Evolutionary conservation across 257 asterid genomes (phyloP).

Genomic region (Parsonsia alboflavescens): DNA sequence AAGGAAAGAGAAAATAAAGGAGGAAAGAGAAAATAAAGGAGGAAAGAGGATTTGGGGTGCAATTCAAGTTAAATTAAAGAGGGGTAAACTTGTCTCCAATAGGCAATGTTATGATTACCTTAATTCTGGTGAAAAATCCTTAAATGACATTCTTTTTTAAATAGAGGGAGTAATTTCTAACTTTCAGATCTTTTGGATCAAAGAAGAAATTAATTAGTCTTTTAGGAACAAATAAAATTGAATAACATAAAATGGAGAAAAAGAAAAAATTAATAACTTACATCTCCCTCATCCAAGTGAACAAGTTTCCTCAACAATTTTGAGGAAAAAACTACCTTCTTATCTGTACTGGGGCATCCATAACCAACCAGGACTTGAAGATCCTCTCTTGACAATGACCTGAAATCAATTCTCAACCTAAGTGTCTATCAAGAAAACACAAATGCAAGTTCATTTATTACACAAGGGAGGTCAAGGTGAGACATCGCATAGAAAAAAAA

Average conservation of each 20-base stretch:
- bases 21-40: too few relatives aligned
- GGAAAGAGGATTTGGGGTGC: too few relatives aligned
- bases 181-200: neutral
- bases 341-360: conserved; percentile 87
- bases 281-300: conserved; percentile 98
- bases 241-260: neutral
- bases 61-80: too few relatives aligned
- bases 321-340: conserved; percentile 62
- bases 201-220: too few relatives aligned
- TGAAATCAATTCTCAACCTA: conserved; percentile 37
- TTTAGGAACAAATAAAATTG: neutral
- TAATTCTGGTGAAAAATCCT: too few relatives aligned
- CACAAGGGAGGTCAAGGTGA: neutral
- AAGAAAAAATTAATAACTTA: conserved; percentile 35
- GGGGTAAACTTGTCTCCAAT: too few relatives aligned
- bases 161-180: too few relatives aligned
- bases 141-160: too few relatives aligned
- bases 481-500: neutral
- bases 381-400: conserved; percentile 89
- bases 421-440: conserved; percentile 17
- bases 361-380: conserved; percentile 90
- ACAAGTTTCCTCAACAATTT: conserved; percentile 76
- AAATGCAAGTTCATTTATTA: neutral
- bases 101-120: too few relatives aligned
- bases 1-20: too few relatives aligned